Evolutionary conservation across 2,329 filamentous ascomycete species (phyloP), one percentile per base, ranked within the genome.

Genomic region (Botryotinia convoluta): DNA sequence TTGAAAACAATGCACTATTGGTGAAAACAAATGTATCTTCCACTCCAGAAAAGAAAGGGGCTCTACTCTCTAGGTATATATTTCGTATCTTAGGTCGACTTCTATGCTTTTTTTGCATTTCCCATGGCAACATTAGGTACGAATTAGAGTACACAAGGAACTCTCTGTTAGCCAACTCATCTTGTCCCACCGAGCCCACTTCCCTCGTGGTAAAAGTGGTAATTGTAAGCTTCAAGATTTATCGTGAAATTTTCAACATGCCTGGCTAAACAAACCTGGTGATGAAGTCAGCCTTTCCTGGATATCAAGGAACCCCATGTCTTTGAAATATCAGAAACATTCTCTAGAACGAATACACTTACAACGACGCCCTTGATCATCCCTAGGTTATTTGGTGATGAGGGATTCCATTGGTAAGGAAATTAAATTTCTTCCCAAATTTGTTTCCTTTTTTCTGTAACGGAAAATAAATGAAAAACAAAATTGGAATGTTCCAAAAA

Each of bases 241-340:
- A 37, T 67, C 12, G 63, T 67, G 1, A 32, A 51, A n/a, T 20
- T 35, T 37, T 37, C 14, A 32, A 42, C 7, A 14, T n/a, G 26
- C 10, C 48, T n/a, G 48, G 48, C 22, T 12, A 12, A n/a, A n/a
- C 32, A 70, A 51, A 26, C 57, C 69, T 63, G 62, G 69, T 64
- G 69, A 63, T 63, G 69, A 63, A 71, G 69, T 63, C 69, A 51
- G n/a, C 60, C 6, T 18, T 54, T 63, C 57, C 22, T 51, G 29
- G 16, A 39, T 12, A n/a, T 48, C 69, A 39, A 32, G 57, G 48
- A 63, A n/a, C 35, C 57, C 57, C 69, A 29, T 71, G 69, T 29
- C 44, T 10, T n/a, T 63, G 57, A 29, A 62, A 45, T 14, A 16
- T 44, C 65, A 26, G n/a, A 37, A 8, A 57, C 32, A 59, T 69